Evolutionary conservation across 208 protist genomes (phyloP), one percentile per base, ranked within the genome.

Genomic region (Acanthamoeba culbertsoni): DNA sequence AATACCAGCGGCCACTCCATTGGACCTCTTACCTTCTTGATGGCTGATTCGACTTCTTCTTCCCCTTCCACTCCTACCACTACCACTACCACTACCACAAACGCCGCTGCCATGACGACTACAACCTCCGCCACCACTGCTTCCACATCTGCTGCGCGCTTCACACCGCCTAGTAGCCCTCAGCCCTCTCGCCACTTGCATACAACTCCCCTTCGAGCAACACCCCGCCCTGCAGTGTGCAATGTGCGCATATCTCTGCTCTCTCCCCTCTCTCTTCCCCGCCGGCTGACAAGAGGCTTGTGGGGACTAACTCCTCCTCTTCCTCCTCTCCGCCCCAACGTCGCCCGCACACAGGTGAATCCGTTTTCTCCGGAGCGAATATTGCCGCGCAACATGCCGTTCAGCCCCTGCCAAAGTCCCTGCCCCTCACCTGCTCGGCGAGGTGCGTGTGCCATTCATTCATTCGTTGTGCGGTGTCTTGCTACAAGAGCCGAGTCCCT

Each of bases 181-280:
- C 71, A 82, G 71, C 71, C 71, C 71, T 82, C 71, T 8, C 71
- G 71, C 71, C 42, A 55, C 23, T 23, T 82, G n/a, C 71, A 82
- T 31, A 31, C 71, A 35, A 82, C 71, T 28, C 71, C 71, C 18
- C 40, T 37, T 7, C n/a, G 71, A 5, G n/a, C 43, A 53, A 35
- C n/a, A 23, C 71, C 26, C 18, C 28, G n/a, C 35, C 20, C 23
- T 82, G n/a, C 43, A 82, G 26, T 43, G 7, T 53, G 37, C 71
- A 82, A 82, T 31, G 62, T 71, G 42, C 62, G 62, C 26, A 31
- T 14, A 14, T 59, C 59, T 8, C 5, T 31, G 28, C 59, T 5
- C 59, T 31, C 26, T 31, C 1, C 59, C 4, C n/a, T 3, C 57
- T 65, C 7, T 1, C n/a, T 31, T 28, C 18, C 57, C 35, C 14